A percentile compares a stretch with the other conserved stretches of the same genome.
Evolutionary conservation across 2,329 filamentous ascomycete genomes (phyloP).

Genomic region (Fusarium burgessii): DNA sequence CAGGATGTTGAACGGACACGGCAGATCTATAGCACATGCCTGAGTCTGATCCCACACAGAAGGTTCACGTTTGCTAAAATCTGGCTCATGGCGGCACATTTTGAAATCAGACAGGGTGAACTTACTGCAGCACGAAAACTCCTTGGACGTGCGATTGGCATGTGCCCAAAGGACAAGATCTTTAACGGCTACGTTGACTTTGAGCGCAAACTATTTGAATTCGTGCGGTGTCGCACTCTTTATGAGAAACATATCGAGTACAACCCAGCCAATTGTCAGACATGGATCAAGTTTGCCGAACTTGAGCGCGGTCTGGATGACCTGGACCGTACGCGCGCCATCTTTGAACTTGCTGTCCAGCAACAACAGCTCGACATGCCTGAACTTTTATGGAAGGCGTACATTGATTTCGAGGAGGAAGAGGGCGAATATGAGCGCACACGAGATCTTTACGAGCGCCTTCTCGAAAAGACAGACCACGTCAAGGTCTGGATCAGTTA

Average conservation of each 20-base stretch:
- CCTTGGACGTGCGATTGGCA: constrained; percentile 88
- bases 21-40: constrained; percentile 90
- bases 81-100: constrained; percentile 93
- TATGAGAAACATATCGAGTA: constrained; percentile 96
- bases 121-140: constrained; percentile 86
- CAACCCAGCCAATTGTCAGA: constrained; percentile 89
- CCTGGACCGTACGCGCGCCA: constrained; percentile 85
- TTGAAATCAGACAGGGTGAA: constrained; percentile 89
- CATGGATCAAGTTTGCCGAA: constrained; percentile 97
- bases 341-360: constrained; percentile 89
- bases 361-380: constrained; percentile 95
- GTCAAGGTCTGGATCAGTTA: constrained; percentile 99
- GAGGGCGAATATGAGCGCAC: constrained; percentile 91
- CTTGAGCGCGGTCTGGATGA: constrained; percentile 93
- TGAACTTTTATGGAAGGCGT: constrained; percentile 96
- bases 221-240: constrained; percentile 87
- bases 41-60: constrained; percentile 92
- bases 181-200: constrained; percentile 95
- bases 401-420: constrained; percentile 98
- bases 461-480: constrained; percentile 95
- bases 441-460: constrained; percentile 85
- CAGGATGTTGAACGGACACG: constrained; percentile 82
- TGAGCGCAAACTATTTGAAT: constrained; percentile 94
- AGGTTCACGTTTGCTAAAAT: constrained; percentile 98
- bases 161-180: constrained; percentile 95